A percentile compares a stretch with the other conserved stretches of the same genome.
These are phyloP conservation scores for Ophiocordyceps camponoti-saundersi DNA, from an alignment of 2,329 filamentous ascomycete species.

Conservation along the genomic window DNA sequence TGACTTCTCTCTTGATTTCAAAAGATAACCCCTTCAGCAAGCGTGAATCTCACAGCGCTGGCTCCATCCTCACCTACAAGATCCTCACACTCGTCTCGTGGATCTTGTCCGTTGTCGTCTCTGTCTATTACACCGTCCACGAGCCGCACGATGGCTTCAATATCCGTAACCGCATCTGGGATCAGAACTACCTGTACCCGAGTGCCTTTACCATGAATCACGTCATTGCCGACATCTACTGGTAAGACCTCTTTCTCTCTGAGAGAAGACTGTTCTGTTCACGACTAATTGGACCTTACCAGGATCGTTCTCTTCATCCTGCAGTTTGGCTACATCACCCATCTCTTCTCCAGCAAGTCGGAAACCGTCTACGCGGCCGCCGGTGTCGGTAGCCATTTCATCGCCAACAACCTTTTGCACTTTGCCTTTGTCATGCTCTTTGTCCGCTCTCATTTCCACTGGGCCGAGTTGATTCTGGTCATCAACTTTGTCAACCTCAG, in stretches of 20 bases:
- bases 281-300: background rate
- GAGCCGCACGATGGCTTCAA: constrained; percentile 43
- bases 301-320: constrained; percentile 60
- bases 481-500: constrained; percentile 72
- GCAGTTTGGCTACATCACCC: constrained; percentile 58
- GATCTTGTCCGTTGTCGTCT: constrained; percentile 53
- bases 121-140: constrained; percentile 57
- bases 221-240: constrained; percentile 53
- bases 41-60: constrained; percentile 45
- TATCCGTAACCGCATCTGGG: constrained; percentile 52
- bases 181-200: constrained; percentile 46
- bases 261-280: no score
- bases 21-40: constrained; percentile 62
- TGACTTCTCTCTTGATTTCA: no score
- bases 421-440: constrained; percentile 75
- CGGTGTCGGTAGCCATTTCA: constrained; percentile 70
- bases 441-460: constrained; percentile 56
- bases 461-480: constrained; percentile 58
- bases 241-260: constrained; percentile 26
- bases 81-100: constrained; percentile 58
- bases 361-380: constrained; percentile 51
- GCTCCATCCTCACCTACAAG: constrained; percentile 56
- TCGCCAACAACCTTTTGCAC: constrained; percentile 69
- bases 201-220: constrained; percentile 65
- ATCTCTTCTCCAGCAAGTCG: constrained; percentile 54